Conservation (phyloP, 495 filamentous ascomycete species). For the Bacidia rubella region DNA sequence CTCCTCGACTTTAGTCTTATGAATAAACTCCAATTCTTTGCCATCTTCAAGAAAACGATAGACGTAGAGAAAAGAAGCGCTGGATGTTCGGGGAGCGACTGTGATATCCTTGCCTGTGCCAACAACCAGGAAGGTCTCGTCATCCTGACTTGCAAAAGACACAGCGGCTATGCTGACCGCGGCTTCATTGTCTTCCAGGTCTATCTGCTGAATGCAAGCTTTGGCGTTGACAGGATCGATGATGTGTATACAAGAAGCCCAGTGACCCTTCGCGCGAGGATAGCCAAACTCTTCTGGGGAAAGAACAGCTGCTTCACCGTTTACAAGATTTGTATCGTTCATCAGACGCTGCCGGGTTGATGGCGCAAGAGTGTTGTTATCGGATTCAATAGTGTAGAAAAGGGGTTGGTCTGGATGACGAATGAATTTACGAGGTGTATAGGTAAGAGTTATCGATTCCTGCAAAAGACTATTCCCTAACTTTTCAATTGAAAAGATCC, state of each 20-base stretch:
- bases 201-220: conserved; percentile 55
- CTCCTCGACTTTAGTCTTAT: conserved; percentile 84
- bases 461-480: conserved; percentile 77
- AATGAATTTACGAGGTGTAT: conserved; percentile 78
- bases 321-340: conserved; percentile 46
- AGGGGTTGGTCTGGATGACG: conserved; percentile 76
- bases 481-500: conserved; percentile 84
- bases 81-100: conserved; percentile 57
- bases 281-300: conserved; percentile 84
- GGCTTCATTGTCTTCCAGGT: conserved; percentile 81
- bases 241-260: conserved; percentile 89
- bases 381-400: conserved; percentile 88
- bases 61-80: conserved; percentile 76
- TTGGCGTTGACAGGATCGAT: conserved; percentile 72
- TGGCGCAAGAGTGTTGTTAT: conserved; percentile 73
- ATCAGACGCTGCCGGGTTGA: conserved; percentile 58
- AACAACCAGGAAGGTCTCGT: conserved; percentile 81
- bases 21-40: conserved; percentile 77
- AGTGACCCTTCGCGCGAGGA: conserved; percentile 66
- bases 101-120: conserved; percentile 86
- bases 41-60: conserved; percentile 86
- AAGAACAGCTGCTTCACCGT: conserved; percentile 55
- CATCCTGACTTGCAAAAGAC: conserved; percentile 72
- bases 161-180: conserved; percentile 76
- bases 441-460: conserved; percentile 74